Evolutionary conservation across 345 rosid species (phyloP).

Genomic region (Aquilaria malaccensis): DNA sequence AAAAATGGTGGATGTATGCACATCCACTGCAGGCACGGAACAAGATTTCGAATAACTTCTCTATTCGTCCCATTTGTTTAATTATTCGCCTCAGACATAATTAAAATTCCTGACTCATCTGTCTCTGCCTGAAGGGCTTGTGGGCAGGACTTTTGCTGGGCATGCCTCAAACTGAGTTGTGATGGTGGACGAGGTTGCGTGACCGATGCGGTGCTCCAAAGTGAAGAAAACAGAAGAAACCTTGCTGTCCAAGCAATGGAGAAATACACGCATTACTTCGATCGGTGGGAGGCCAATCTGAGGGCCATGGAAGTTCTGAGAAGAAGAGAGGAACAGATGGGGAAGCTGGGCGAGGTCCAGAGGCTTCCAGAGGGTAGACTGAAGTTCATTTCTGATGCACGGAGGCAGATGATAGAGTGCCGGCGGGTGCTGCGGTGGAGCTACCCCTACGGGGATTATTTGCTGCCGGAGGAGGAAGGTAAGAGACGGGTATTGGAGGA

Average conservation of each 20-base stretch:
- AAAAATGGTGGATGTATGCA: neutral
- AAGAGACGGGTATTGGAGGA: slow-evolving; percentile 29
- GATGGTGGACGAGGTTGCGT: neutral
- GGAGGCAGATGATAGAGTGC: slow-evolving; percentile 30
- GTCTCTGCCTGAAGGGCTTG: neutral
- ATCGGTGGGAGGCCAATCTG: neutral
- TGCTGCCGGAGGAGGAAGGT: slow-evolving; percentile 9
- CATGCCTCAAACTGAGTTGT: neutral
- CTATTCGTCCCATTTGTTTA: too few species aligned
- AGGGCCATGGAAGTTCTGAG: too few species aligned
- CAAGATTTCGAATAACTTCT: too few species aligned
- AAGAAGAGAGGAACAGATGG: neutral
- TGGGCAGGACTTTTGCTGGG: neutral
- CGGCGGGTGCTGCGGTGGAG: slow-evolving; percentile 30
- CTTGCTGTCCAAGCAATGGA: neutral
- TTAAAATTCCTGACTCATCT: too few species aligned
- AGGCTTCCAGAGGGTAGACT: slow-evolving; percentile 4
- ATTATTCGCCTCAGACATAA: too few species aligned
- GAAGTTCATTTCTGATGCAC: slow-evolving; percentile 19
- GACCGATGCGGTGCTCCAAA: neutral
- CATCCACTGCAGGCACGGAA: neutral
- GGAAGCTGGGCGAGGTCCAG: slow-evolving; percentile 1
- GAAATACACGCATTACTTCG: neutral
- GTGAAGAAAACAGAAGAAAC: neutral
- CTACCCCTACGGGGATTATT: slow-evolving; percentile 27